Evolutionary conservation across 179 eudicot genomes (phyloP).

Genomic region (Dionaea muscipula): DNA sequence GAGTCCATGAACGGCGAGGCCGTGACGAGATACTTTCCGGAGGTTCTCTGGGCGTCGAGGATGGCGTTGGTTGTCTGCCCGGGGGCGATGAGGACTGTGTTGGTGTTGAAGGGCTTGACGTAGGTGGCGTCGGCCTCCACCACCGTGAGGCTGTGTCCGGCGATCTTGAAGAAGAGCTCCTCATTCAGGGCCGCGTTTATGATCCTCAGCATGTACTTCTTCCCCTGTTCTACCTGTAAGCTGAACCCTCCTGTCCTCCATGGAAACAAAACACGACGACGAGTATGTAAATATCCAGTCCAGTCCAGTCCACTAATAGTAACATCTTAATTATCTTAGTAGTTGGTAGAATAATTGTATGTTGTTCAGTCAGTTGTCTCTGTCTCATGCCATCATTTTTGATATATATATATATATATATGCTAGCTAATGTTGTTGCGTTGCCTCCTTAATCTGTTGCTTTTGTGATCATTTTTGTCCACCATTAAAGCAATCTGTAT

Average conservation of each 20-base stretch:
- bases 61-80: conserved; percentile 40
- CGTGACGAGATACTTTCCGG: conserved; percentile 24
- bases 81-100: conserved; percentile 31
- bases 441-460: conserved; percentile 5
- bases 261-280: too few species aligned
- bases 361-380: too few species aligned
- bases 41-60: conserved; percentile 16
- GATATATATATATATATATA: too few species aligned
- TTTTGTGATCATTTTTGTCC: too few species aligned
- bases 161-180: conserved; percentile 33
- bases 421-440: too few species aligned
- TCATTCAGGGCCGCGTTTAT: conserved; percentile 35
- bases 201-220: conserved; percentile 27
- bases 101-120: conserved; percentile 27
- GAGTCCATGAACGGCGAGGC: conserved; percentile 41
- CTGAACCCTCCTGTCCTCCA: conserved; percentile 19
- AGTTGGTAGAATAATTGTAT: too few species aligned
- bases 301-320: too few species aligned
- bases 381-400: conserved; percentile 1
- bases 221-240: conserved; percentile 21
- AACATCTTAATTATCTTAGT: too few species aligned
- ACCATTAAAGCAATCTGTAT: too few species aligned
- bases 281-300: too few species aligned
- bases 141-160: conserved; percentile 32
- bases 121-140: conserved; percentile 45